Evolutionary conservation across 176 grass and related monocot genomes (phyloP).

Genomic region (Oryza meridionalis): DNA sequence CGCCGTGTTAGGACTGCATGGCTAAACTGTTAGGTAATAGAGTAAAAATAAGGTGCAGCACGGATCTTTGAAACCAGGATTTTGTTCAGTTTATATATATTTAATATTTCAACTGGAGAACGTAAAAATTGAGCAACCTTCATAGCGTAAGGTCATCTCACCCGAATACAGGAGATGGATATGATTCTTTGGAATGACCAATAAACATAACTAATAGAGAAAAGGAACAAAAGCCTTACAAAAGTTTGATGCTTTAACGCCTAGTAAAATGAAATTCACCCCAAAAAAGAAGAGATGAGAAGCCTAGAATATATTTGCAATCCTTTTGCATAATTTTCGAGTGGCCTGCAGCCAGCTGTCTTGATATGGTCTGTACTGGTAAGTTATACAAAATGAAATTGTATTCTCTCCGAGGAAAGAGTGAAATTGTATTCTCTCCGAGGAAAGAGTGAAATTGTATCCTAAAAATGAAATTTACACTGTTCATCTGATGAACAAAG

Average conservation of each 20-base stretch:
- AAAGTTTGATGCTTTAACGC: not conserved
- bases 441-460: not conserved
- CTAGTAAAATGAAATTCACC: not conserved
- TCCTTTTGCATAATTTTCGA: not conserved
- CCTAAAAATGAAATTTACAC: not conserved
- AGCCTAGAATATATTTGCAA: not conserved
- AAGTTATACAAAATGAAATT: not conserved
- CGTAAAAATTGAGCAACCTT: not conserved
- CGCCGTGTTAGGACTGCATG: constrained; percentile 27
- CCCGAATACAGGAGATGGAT: constrained; percentile 6
- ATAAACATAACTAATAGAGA: not conserved
- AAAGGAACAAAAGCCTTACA: not conserved
- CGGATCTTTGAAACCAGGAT: not conserved
- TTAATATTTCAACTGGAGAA: not conserved
- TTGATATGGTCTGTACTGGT: not conserved
- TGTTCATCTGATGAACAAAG: not conserved
- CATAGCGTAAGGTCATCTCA: constrained; percentile 9
- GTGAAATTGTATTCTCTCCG: not conserved
- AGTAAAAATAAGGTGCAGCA: not conserved
- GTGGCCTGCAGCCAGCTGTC: not conserved
- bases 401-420: not conserved
- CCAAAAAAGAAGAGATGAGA: not conserved
- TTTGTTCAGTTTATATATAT: not conserved
- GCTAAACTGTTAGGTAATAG: not conserved
- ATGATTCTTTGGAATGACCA: not conserved